Base-by-base conservation (phyloP, 768 basidiomycete species). In the Zangia roseola region DNA sequence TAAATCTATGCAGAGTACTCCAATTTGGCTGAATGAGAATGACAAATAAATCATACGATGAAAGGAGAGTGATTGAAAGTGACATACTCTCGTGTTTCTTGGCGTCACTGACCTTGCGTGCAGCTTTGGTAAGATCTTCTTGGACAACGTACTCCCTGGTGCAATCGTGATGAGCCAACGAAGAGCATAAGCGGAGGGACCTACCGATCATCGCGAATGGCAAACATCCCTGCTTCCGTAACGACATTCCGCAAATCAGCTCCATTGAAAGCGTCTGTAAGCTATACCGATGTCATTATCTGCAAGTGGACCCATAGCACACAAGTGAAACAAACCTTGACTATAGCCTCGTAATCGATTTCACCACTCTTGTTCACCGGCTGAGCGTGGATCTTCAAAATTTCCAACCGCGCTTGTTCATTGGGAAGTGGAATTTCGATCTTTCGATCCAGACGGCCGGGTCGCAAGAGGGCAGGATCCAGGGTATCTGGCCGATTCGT, bases 401-500 rank as follows among this genome's bases (percentile, higher is more conserved):
- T 98, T 69, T 98, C 97, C 49, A 94, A 65, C 19, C 97, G 86
- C 1, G 90, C 94, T 67, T 97, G 94, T 65, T 98, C 97, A 62
- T 99, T 98, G 1, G 97, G 97, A 40, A 98, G 75, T 9, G 95
- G 94, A 42, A 99, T 90, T 73, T 98, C 95, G 54, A 99, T 95
- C 73, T 98, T 98, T 39, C 95, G 81, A 69, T 99, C 97, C 34
- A 99, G 75, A 44, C 97, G 88, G 38, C 97, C 97, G 8, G 95
- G 95, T 45, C 95, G 90, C 47, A 99, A 79, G 20, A 99, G 82
- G 13, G 95, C 95, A 13, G 97, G 97, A 70, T 98, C 97, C 28
- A 97, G 82, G 2, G 94, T 98, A 68, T 99, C 97, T 0, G 97
- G 97, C 63, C 97, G 80, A 75, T 98, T 99, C 21, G 97, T 99